Conservation (phyloP, 2,329 filamentous ascomycete species). For the Fusarium tanahbumbuense region DNA sequence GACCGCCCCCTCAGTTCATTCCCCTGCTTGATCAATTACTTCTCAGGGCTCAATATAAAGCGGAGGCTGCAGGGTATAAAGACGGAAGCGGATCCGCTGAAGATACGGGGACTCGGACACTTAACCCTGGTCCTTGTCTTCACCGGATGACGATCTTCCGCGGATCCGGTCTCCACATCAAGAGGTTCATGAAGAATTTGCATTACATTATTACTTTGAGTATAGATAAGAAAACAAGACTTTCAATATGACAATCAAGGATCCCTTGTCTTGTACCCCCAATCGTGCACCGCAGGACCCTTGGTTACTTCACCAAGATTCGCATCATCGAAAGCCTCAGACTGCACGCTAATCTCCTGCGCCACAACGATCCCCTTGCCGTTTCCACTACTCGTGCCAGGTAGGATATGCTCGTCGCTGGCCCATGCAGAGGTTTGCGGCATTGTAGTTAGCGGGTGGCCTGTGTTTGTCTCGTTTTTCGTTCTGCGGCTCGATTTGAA, state of each 20-base stretch:
- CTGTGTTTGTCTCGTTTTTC: not conserved
- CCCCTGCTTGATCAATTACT: not conserved
- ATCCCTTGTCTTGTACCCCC: constrained; percentile 29
- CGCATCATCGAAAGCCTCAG: constrained; percentile 11
- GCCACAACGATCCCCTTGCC: constrained; percentile 33
- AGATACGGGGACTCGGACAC: not conserved
- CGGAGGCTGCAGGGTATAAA: not conserved
- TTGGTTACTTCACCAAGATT: not conserved
- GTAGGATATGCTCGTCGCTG: constrained; percentile 40
- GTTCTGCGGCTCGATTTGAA: constrained; percentile 27
- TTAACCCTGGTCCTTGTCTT: not conserved
- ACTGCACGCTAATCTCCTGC: constrained; percentile 38
- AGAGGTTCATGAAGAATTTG: not conserved
- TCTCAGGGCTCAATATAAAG: not conserved
- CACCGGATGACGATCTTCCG: constrained; percentile 21
- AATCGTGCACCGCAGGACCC: constrained; percentile 26
- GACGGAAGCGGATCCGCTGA: not conserved
- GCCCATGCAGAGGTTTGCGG: constrained; percentile 36
- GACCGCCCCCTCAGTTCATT: not conserved
- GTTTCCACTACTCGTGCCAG: constrained; percentile 8
- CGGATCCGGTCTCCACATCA: not conserved
- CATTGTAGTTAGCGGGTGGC: constrained; percentile 20
- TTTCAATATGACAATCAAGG: not conserved
- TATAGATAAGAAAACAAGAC: not conserved
- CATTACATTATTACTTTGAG: constrained; percentile 15